phyloP scores from a whole-genome alignment of 2,329 filamentous ascomycete species.

The Talaromyces sp. region DNA sequence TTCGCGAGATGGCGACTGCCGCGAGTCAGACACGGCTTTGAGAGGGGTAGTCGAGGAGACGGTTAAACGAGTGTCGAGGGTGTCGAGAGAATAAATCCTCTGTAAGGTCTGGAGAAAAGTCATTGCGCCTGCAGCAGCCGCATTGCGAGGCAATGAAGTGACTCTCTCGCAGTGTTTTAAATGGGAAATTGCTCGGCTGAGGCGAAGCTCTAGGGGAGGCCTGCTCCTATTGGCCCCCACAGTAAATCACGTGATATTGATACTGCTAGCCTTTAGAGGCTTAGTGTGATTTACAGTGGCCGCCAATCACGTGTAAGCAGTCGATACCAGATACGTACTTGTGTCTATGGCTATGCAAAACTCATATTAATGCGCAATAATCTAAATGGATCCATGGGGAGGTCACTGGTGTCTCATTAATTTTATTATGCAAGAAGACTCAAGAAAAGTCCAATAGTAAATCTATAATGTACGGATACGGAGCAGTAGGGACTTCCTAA shows the following conservation, averaged over 20 bases:
- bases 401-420: not conserved
- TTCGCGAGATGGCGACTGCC: slow-evolving; percentile 27
- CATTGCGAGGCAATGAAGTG: slow-evolving; percentile 15
- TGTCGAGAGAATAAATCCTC: slow-evolving; percentile 59
- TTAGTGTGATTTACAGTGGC: not conserved
- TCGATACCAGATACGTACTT: not conserved
- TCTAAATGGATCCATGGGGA: too few species aligned
- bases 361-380: not conserved
- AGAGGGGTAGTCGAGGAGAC: slow-evolving; percentile 64
- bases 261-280: not conserved
- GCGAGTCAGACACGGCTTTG: slow-evolving; percentile 48
- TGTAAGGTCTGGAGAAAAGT: slow-evolving; percentile 43
- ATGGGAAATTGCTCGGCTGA: not conserved
- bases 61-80: slow-evolving; percentile 66
- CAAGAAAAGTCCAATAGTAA: not conserved
- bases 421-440: too few species aligned
- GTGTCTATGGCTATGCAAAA: not conserved
- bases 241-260: not conserved
- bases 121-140: slow-evolving; percentile 25
- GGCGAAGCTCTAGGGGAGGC: not conserved
- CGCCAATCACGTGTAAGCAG: not conserved
- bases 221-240: not conserved
- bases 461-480: not conserved
- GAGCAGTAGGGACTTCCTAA: not conserved
- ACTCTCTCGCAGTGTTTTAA: not conserved